Conservation (phyloP, 2,329 filamentous ascomycete species). For the Exophiala oligosperma region DNA sequence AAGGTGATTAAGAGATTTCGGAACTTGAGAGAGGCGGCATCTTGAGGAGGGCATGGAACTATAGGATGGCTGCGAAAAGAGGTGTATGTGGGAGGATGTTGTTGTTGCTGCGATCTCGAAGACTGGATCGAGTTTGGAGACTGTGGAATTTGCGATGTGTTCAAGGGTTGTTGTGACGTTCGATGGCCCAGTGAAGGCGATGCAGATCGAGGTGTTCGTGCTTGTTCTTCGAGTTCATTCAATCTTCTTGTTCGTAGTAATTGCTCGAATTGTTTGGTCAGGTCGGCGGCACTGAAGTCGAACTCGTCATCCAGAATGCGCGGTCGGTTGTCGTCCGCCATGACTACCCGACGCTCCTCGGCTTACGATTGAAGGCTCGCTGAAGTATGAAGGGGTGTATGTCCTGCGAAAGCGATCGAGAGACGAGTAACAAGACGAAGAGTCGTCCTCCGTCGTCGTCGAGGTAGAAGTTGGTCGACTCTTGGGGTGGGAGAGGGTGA, state of each 20-base stretch:
- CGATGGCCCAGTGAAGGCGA: conserved; percentile 23
- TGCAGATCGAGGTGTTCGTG: conserved; percentile 54
- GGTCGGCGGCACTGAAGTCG: conserved; percentile 72
- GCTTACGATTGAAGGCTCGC: not conserved
- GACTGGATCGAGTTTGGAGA: conserved; percentile 32
- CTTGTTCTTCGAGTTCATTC: conserved; percentile 71
- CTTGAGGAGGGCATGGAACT: conserved; percentile 73
- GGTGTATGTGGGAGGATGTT: conserved; percentile 57
- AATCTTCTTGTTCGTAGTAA: conserved; percentile 83
- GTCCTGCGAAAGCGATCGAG: conserved; percentile 1
- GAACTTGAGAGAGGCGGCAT: conserved; percentile 71
- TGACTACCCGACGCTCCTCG: conserved; percentile 5
- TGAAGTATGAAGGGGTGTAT: not conserved
- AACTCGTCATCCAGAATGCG: conserved; percentile 31
- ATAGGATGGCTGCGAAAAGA: conserved; percentile 65
- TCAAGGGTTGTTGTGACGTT: conserved; percentile 16
- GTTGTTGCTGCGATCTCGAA: conserved; percentile 34
- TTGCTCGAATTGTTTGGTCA: conserved; percentile 83
- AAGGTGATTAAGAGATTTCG: conserved; percentile 80
- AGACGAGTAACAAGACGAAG: not conserved
- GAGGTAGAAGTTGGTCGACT: conserved; percentile 5
- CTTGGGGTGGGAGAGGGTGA: conserved; percentile 7
- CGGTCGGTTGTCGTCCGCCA: conserved; percentile 19
- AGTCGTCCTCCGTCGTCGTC: not conserved
- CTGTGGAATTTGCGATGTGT: conserved; percentile 14